A percentile compares a stretch with the other conserved stretches of the same genome.
phyloP scores from a whole-genome alignment of 2,329 filamentous ascomycete genomes.

The Phyllachora maydis region DNA sequence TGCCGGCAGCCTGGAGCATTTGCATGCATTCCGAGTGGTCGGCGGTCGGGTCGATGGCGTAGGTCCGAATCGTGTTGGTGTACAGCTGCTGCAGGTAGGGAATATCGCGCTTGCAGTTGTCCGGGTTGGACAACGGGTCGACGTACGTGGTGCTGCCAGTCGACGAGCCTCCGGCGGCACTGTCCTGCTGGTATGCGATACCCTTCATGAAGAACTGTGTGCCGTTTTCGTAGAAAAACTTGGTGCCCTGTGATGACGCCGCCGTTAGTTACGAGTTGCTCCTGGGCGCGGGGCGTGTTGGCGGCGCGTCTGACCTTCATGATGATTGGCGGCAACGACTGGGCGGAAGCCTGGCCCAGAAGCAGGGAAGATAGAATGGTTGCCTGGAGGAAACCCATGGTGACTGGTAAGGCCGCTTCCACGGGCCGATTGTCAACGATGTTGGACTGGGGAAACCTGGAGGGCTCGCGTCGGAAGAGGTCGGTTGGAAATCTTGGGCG shows the following conservation, averaged over 20 bases:
- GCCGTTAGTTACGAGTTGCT: neutral
- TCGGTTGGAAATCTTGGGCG: too few species aligned
- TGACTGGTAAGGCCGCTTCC: too few species aligned
- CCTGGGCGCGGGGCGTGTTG: neutral
- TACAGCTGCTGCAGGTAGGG: slow-evolving; percentile 57
- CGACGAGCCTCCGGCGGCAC: slow-evolving; percentile 29
- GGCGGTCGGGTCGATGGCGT: slow-evolving; percentile 64
- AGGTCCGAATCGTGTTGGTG: slow-evolving; percentile 90
- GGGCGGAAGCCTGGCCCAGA: slow-evolving; percentile 17
- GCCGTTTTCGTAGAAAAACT: slow-evolving; percentile 66
- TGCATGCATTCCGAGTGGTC: slow-evolving; percentile 77
- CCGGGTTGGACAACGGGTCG: slow-evolving; percentile 61
- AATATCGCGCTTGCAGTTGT: slow-evolving; percentile 65
- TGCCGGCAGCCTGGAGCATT: slow-evolving; percentile 61
- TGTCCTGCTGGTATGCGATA: slow-evolving; percentile 84
- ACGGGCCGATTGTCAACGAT: too few species aligned
- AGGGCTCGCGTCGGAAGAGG: too few species aligned
- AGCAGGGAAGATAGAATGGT: slow-evolving; percentile 13
- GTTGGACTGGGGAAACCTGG: too few species aligned
- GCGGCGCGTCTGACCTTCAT: slow-evolving; percentile 35
- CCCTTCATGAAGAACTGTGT: slow-evolving; percentile 65
- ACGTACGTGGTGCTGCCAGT: slow-evolving; percentile 36
- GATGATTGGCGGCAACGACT: slow-evolving; percentile 34
- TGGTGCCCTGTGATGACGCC: slow-evolving; percentile 8
- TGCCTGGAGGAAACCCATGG: slow-evolving; percentile 10